Evolutionary conservation across 129 eudicot species (phyloP).

Genomic region (Pulicaria dysenterica): DNA sequence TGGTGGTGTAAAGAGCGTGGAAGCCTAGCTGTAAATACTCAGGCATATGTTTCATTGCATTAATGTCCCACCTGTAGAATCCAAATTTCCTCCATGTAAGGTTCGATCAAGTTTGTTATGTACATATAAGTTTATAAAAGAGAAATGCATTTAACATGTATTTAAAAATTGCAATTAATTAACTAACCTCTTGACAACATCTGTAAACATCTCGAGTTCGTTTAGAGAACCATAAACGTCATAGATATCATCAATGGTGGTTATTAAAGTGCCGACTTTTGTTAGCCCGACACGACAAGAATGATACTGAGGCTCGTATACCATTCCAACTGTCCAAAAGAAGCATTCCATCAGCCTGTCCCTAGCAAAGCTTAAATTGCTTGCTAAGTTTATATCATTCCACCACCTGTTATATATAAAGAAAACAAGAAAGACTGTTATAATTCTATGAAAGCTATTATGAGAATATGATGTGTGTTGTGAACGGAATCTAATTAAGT

Average conservation of each 20-base stretch:
- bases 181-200: slow-evolving; percentile 27
- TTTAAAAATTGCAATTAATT: not conserved
- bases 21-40: slow-evolving; percentile 39
- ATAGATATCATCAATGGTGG: slow-evolving; percentile 52
- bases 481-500: too few species aligned
- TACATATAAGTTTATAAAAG: too few species aligned
- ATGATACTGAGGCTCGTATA: slow-evolving; percentile 39
- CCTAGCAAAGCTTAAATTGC: slow-evolving; percentile 44
- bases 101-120: too few species aligned
- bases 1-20: slow-evolving; percentile 35
- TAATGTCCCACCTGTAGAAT: slow-evolving; percentile 49
- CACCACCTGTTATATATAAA: slow-evolving; percentile 41
- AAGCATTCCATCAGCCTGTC: slow-evolving; percentile 50
- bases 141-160: not conserved
- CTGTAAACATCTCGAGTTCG: slow-evolving; percentile 45
- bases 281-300: slow-evolving; percentile 26
- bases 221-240: slow-evolving; percentile 58
- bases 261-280: slow-evolving; percentile 23
- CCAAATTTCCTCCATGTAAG: not conserved
- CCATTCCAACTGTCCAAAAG: slow-evolving; percentile 40
- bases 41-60: slow-evolving; percentile 37
- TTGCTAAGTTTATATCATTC: slow-evolving; percentile 26
- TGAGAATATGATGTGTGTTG: not conserved
- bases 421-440: not conserved
- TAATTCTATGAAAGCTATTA: not conserved